A percentile compares a stretch with the other conserved stretches of the same genome.
These are phyloP conservation scores for Viola pubescens DNA, from an alignment of 441 rosid species.

Conservation along the genomic window DNA sequence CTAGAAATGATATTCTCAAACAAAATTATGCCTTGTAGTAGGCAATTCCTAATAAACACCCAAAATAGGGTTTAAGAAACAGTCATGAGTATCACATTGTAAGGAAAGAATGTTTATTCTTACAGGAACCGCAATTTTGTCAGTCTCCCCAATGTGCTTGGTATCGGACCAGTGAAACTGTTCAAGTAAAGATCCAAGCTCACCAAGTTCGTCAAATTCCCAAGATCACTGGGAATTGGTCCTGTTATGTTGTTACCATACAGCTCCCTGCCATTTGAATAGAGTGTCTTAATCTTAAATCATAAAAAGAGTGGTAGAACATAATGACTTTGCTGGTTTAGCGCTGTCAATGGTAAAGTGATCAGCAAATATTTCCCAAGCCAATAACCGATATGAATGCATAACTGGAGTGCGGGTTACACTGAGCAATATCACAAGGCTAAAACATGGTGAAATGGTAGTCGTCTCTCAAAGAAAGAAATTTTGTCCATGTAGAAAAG, in stretches of 20 bases:
- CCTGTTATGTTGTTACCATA: conserved; percentile 92
- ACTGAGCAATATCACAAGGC: too few species aligned
- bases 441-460: too few species aligned
- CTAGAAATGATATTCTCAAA: too few species aligned
- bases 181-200: conserved; percentile 99
- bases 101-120: conserved; percentile 24
- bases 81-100: neutral
- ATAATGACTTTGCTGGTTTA: too few species aligned
- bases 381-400: too few species aligned
- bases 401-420: too few species aligned
- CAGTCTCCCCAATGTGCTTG: conserved; percentile 71
- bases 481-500: too few species aligned
- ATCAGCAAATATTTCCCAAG: too few species aligned
- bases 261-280: conserved; percentile 52
- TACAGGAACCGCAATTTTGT: conserved; percentile 85
- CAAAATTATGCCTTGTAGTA: neutral
- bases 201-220: conserved; percentile 83
- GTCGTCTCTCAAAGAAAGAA: too few species aligned
- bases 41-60: neutral
- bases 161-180: conserved; percentile 81
- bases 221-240: conserved; percentile 79
- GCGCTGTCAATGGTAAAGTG: too few species aligned
- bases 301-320: too few species aligned
- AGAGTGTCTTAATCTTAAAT: too few species aligned
- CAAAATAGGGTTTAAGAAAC: conserved; percentile 1